Evolutionary conservation across 805 yeast genomes (phyloP), one percentile per base, ranked within the genome.

Genomic region (Kuraishia capsulata): DNA sequence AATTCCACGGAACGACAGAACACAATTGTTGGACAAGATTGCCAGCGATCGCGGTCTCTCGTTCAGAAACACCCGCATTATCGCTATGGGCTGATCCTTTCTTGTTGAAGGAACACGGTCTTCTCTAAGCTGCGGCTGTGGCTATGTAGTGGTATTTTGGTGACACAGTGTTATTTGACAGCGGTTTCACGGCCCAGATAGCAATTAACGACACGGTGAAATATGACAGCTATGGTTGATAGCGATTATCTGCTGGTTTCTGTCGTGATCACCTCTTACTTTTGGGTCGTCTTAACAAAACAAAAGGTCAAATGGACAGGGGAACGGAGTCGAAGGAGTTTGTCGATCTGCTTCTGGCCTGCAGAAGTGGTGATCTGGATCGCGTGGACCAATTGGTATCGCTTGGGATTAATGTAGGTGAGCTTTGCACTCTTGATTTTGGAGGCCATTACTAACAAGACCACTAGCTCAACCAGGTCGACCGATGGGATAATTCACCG

Each of bases 401-500:
- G 1, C 65, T 69, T 8, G 81, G 80, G 1, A 69, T 71, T 11
- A 62, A 73, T 41, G 65, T 61, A 37, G 39, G 65, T 59, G 28
- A 13, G 5, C n/a, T 20, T 17, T 4, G 5, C 4, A 19, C 9
- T 13, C 11, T 20, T n/a, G 4, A 5, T n/a, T n/a, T n/a, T 20
- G 20, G 32, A 4, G n/a, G n/a, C 5, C 4, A 19, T 19, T 30
- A 31, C 37, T 26, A 21, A 30, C n/a, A n/a, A n/a, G n/a, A n/a
- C n/a, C n/a, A n/a, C 11, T 24, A 52, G 55, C 35, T 48, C 36
- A 60, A 76, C 49, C 69, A 61, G 39, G 73, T 75, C 25, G 94
- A 84, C 52, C 75, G 71, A 44, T 83, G 80, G 71, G 84, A 84
- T 53, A 77, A 81, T 50, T 71, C 88, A 2, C 92, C 95, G 1